phyloP scores from a whole-genome alignment of 2,329 filamentous ascomycete species.

The Xylaria hypoxylon region DNA sequence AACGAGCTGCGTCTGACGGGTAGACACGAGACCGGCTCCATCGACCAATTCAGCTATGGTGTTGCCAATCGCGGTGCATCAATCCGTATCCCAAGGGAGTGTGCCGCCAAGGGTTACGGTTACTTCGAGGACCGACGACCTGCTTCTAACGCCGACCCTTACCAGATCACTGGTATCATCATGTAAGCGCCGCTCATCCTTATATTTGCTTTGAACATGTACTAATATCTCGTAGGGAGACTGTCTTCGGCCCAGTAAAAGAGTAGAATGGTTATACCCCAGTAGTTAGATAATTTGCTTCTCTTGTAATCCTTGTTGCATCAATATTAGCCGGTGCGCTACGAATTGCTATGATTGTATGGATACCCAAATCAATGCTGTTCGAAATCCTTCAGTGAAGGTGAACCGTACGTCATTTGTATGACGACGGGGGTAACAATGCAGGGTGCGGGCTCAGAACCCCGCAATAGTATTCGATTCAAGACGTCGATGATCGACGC shows the following conservation, averaged over 20 bases:
- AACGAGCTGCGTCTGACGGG: slow-evolving; percentile 96
- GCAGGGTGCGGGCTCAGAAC: background rate
- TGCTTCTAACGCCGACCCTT: slow-evolving; percentile 84
- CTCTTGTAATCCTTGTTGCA: slow-evolving; percentile 34
- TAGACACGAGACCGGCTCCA: slow-evolving; percentile 91
- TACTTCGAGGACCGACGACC: slow-evolving; percentile 91
- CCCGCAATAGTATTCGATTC: background rate
- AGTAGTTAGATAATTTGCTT: slow-evolving; percentile 31
- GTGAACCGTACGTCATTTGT: slow-evolving; percentile 16
- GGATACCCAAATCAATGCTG: slow-evolving; percentile 36
- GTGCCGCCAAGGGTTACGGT: slow-evolving; percentile 87
- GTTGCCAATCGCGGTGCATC: slow-evolving; percentile 96
- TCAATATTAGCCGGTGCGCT: slow-evolving; percentile 34
- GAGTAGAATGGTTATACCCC: slow-evolving; percentile 43
- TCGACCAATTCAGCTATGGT: slow-evolving; percentile 93
- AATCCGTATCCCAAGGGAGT: slow-evolving; percentile 89
- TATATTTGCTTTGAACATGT: background rate
- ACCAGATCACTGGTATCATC: slow-evolving; percentile 82
- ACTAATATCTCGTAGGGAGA: slow-evolving; percentile 57
- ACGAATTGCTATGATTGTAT: slow-evolving; percentile 39
- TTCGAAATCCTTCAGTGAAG: slow-evolving; percentile 15
- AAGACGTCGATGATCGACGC: slow-evolving; percentile 8
- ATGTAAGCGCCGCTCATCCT: slow-evolving; percentile 57
- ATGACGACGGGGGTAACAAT: background rate
- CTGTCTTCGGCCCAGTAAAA: slow-evolving; percentile 58